Evolutionary conservation across 345 rosid genomes (phyloP), one percentile per base, ranked within the genome.

Genomic region (Punica granatum): DNA sequence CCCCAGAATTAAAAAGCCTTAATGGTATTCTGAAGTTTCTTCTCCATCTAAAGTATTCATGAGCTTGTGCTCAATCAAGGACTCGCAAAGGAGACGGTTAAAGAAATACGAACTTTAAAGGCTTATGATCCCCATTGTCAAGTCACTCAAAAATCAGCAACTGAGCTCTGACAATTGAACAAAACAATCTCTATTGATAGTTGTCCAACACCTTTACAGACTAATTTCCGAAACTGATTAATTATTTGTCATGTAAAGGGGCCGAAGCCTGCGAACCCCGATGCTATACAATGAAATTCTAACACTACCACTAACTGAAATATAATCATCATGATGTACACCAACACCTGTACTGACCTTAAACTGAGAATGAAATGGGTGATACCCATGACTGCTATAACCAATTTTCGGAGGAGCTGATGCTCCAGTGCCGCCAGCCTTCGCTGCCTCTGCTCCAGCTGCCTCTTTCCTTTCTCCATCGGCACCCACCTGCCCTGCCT

Each of bases 291-390:
- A 7, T 51, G 58, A 51, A 51, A 12, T n/a, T 30, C 28, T 51
- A n/a, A 51, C 21, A 8, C 58, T 23, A 51, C 28, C 58, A 51
- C 23, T 0, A 51, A 51, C 58, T 51, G 58, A 51, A 5, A n/a
- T n/a, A 60, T 53, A 58, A 63, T 19, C 54, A 48, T 61, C 43
- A 60, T 35, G 36, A 66, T 44, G 16, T n/a, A 65, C 65, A 42
- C 37, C 39, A 60, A 56, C 53, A 31, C 58, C 68, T 80, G 76
- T 82, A 90, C 99, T 92, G 87, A 95, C 99, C 99, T 95, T 95
- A 81, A 83, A 95, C 95, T 92, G 97, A 79, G 97, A 88, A 88
- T 92, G 98, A 90, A 86, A 92, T 33, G 96, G 90, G 72, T 85
- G 96, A 84, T 84, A 94, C 75, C 84, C 93, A 74, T 89, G 95